A percentile compares a stretch with the other conserved stretches of the same genome.
Evolutionary conservation across 768 basidiomycete species (phyloP).

Genomic region (Leucocoprinus leucothites): DNA sequence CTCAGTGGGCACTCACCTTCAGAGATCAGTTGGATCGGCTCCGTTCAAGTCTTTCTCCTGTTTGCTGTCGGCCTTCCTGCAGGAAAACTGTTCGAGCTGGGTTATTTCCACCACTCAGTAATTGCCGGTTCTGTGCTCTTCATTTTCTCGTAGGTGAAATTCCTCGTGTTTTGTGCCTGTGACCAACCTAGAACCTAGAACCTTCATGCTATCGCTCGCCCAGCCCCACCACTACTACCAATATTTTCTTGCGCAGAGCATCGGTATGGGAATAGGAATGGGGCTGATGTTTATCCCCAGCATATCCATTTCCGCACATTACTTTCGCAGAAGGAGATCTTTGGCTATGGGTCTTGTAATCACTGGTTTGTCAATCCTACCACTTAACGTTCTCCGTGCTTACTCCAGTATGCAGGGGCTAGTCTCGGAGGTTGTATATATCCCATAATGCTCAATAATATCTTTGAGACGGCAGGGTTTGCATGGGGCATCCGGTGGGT

Average conservation of each 20-base stretch:
- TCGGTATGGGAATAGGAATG: constrained; percentile 55
- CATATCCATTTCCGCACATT: constrained; percentile 50
- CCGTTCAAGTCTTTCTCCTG: constrained; percentile 46
- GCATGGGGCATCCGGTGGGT: constrained; percentile 39
- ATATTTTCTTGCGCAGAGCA: constrained; percentile 51
- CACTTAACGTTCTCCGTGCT: background rate
- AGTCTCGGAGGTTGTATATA: constrained; percentile 50
- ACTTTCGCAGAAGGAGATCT: constrained; percentile 44
- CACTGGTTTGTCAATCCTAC: constrained; percentile 30
- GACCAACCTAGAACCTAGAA: constrained; percentile 20
- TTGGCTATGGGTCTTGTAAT: constrained; percentile 56
- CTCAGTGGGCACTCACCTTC: constrained; percentile 38
- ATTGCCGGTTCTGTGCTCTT: constrained; percentile 36
- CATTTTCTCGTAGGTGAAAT: constrained; percentile 35
- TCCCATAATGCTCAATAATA: constrained; percentile 49
- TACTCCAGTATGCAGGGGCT: constrained; percentile 27
- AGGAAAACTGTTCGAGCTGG: constrained; percentile 44
- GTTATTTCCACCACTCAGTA: constrained; percentile 44
- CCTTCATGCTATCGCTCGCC: constrained; percentile 49
- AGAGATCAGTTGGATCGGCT: constrained; percentile 49
- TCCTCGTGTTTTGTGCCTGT: background rate
- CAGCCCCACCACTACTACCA: constrained; percentile 49
- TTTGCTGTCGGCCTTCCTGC: constrained; percentile 43
- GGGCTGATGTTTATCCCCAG: constrained; percentile 54
- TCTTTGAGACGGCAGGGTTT: constrained; percentile 37